phyloP scores from a whole-genome alignment of 345 rosid genomes.

The Lagerstroemia speciosa region DNA sequence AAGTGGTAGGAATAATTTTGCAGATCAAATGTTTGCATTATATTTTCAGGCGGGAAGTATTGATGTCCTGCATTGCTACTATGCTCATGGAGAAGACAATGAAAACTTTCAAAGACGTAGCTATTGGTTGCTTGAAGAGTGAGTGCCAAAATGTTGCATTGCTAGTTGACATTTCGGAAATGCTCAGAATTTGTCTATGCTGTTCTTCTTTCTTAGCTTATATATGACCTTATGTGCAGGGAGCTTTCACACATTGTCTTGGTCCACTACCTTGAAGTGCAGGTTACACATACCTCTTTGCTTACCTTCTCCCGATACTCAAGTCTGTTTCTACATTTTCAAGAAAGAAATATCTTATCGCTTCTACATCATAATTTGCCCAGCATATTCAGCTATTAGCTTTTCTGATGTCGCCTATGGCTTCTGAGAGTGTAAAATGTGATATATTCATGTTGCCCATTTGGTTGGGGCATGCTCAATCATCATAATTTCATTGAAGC shows the following conservation, averaged over 20 bases:
- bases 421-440: background rate
- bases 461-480: background rate
- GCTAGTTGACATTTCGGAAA: background rate
- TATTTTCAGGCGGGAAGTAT: slow-evolving; percentile 65
- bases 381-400: background rate
- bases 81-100: slow-evolving; percentile 90
- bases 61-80: slow-evolving; percentile 92
- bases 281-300: slow-evolving; percentile 34
- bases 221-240: slow-evolving; percentile 36
- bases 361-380: background rate
- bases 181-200: background rate
- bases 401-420: background rate
- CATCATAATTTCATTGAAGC: too few relatives aligned
- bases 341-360: background rate
- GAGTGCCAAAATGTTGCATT: slow-evolving; percentile 21
- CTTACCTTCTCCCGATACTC: background rate
- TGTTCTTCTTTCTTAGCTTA: background rate
- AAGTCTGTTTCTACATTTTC: background rate
- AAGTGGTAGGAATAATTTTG: background rate
- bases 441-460: background rate
- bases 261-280: slow-evolving; percentile 86
- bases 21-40: slow-evolving; percentile 1
- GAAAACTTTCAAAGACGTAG: slow-evolving; percentile 91
- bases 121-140: slow-evolving; percentile 99
- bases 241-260: slow-evolving; percentile 74